These are phyloP conservation scores for Boletus reticulatus DNA, from an alignment of 768 basidiomycete genomes.

Conservation along the genomic window DNA sequence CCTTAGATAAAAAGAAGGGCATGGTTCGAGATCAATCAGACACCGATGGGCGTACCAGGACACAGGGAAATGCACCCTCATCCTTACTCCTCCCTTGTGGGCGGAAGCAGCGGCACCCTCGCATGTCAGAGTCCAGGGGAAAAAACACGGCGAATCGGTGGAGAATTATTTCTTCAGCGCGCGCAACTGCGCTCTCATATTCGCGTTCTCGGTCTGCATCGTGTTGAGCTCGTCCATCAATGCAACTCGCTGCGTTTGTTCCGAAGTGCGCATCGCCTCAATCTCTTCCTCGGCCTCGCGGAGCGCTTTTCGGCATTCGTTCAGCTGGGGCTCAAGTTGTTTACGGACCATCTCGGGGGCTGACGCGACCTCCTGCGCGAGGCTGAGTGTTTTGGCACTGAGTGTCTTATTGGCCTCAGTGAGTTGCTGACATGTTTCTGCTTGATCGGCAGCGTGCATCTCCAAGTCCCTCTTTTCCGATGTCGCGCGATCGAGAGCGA, in stretches of 20 bases:
- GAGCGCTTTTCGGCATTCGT: slow-evolving; percentile 58
- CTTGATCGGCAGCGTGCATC: slow-evolving; percentile 63
- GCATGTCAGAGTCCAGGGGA: not conserved
- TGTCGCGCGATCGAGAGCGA: slow-evolving; percentile 55
- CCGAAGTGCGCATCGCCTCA: slow-evolving; percentile 61
- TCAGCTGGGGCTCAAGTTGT: slow-evolving; percentile 64
- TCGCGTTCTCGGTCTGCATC: slow-evolving; percentile 76
- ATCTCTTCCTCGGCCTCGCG: slow-evolving; percentile 67
- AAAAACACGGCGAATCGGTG: not conserved
- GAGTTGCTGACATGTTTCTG: slow-evolving; percentile 69
- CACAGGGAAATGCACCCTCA: not conserved
- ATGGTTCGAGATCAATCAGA: not conserved
- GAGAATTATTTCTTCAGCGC: slow-evolving; percentile 39
- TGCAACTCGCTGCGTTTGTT: slow-evolving; percentile 79
- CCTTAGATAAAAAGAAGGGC: not conserved
- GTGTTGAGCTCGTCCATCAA: slow-evolving; percentile 87
- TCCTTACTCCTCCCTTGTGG: not conserved
- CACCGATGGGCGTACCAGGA: not conserved
- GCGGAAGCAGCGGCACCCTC: not conserved
- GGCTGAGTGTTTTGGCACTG: slow-evolving; percentile 63
- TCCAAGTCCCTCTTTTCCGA: slow-evolving; percentile 72
- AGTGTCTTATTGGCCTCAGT: slow-evolving; percentile 77
- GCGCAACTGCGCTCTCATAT: slow-evolving; percentile 67
- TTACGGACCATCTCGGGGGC: slow-evolving; percentile 48
- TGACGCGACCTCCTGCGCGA: slow-evolving; percentile 36